These are phyloP conservation scores for Ephemerocybe angulata DNA, from an alignment of 768 basidiomycete genomes.

Conservation along the genomic window DNA sequence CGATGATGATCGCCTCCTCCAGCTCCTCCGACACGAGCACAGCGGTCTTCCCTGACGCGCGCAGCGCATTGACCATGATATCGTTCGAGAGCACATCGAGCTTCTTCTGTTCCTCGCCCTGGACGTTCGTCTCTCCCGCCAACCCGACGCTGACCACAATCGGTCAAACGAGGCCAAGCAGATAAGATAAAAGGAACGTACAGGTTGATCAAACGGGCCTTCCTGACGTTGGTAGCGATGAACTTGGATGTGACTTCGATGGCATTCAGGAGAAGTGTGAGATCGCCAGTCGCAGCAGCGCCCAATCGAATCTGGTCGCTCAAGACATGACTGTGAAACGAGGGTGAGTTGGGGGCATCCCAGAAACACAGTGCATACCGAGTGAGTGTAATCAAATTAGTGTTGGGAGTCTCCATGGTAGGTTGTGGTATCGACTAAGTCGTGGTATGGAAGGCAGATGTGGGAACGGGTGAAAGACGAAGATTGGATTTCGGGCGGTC, in stretches of 20 bases:
- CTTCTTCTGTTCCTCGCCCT: slow-evolving; percentile 99
- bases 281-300: slow-evolving; percentile 81
- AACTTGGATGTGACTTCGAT: slow-evolving; percentile 97
- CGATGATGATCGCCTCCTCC: slow-evolving; percentile 89
- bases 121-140: slow-evolving; percentile 94
- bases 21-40: slow-evolving; percentile 97
- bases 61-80: slow-evolving; percentile 97
- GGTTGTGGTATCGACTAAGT: not conserved
- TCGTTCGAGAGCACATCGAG: slow-evolving; percentile 96
- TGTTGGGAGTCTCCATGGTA: slow-evolving; percentile 65
- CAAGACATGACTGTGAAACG: slow-evolving; percentile 64
- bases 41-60: slow-evolving; percentile 93
- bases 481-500: slow-evolving; percentile 2
- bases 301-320: slow-evolving; percentile 82
- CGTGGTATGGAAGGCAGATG: slow-evolving; percentile 9
- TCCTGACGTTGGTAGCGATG: slow-evolving; percentile 96
- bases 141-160: slow-evolving; percentile 83
- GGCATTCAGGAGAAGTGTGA: slow-evolving; percentile 90
- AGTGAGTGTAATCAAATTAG: slow-evolving; percentile 90
- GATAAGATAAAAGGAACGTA: slow-evolving; percentile 36
- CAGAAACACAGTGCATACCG: slow-evolving; percentile 46
- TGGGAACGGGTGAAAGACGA: slow-evolving; percentile 8
- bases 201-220: slow-evolving; percentile 96
- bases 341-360: slow-evolving; percentile 4
- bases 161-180: slow-evolving; percentile 5